Percentiles rank a stretch among this genome's conserved stretches.
These are phyloP conservation scores for Penicillium atrosanguineum DNA, from an alignment of 495 filamentous ascomycete species.

Conservation along the genomic window DNA sequence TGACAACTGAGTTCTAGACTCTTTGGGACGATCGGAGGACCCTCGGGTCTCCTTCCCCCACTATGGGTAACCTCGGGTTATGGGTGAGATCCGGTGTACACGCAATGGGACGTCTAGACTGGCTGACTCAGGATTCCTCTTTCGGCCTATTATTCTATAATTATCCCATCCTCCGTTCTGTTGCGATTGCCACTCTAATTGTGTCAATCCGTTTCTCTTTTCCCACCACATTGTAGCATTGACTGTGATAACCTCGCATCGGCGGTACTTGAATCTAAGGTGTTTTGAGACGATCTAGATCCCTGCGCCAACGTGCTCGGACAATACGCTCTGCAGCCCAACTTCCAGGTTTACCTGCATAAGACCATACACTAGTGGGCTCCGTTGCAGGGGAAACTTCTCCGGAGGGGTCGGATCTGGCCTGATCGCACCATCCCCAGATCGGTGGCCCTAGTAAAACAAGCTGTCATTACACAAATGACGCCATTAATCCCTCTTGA, in stretches of 20 bases:
- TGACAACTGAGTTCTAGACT: background rate
- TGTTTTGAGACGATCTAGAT: background rate
- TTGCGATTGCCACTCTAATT: background rate
- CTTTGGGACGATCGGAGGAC: background rate
- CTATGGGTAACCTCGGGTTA: background rate
- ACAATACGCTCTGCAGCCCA: background rate
- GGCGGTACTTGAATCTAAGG: too few species aligned
- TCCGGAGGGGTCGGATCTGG: background rate
- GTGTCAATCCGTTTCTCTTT: background rate
- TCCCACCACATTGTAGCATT: too few species aligned
- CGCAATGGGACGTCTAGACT: conserved; percentile 7
- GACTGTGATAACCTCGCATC: too few species aligned
- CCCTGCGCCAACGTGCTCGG: conserved; percentile 3
- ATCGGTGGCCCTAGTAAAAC: background rate
- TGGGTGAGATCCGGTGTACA: background rate
- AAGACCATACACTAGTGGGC: background rate
- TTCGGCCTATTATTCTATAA: conserved; percentile 3
- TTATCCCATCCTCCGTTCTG: background rate
- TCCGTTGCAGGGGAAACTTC: background rate
- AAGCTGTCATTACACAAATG: background rate
- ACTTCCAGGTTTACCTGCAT: conserved; percentile 12
- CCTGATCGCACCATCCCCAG: background rate
- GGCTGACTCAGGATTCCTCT: conserved; percentile 11
- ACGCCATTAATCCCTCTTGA: background rate
- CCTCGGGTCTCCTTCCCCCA: background rate